Percentiles rank a stretch among this genome's conserved stretches.
These are phyloP conservation scores for Tylopilus sp. DNA, from an alignment of 768 basidiomycete genomes.

Conservation along the genomic window DNA sequence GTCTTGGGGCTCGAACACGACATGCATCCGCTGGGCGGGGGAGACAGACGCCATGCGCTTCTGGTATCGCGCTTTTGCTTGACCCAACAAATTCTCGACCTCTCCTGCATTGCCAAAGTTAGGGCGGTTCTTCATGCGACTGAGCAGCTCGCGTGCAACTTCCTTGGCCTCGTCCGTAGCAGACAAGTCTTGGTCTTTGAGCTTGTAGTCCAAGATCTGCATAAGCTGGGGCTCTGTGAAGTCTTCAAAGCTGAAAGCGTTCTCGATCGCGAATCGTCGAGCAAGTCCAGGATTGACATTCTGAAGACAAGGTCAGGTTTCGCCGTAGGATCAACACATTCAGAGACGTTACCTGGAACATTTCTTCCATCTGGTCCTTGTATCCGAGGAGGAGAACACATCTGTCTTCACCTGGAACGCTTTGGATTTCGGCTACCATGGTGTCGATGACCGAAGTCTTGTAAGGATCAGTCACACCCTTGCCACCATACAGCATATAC, in stretches of 20 bases:
- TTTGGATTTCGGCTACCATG: slow-evolving; percentile 71
- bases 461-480: slow-evolving; percentile 43
- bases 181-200: slow-evolving; percentile 52
- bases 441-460: slow-evolving; percentile 73
- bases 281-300: slow-evolving; percentile 70
- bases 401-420: slow-evolving; percentile 63
- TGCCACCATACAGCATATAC: slow-evolving; percentile 40
- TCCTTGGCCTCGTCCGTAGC: slow-evolving; percentile 57
- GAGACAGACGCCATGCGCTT: slow-evolving; percentile 34
- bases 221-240: slow-evolving; percentile 53
- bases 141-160: slow-evolving; percentile 50
- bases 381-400: slow-evolving; percentile 67
- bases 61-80: slow-evolving; percentile 49
- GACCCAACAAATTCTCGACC: slow-evolving; percentile 58
- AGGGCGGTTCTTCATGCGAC: slow-evolving; percentile 38
- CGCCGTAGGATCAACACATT: not conserved
- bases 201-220: slow-evolving; percentile 52
- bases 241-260: slow-evolving; percentile 66
- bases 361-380: slow-evolving; percentile 62
- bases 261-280: slow-evolving; percentile 50
- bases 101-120: slow-evolving; percentile 51
- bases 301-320: slow-evolving; percentile 29
- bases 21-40: slow-evolving; percentile 21
- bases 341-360: slow-evolving; percentile 55
- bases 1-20: slow-evolving; percentile 45